Percentiles rank a stretch among this genome's conserved stretches.
These are phyloP conservation scores for Fusarium cyanostomum DNA, from an alignment of 2,329 filamentous ascomycete genomes.

Conservation along the genomic window DNA sequence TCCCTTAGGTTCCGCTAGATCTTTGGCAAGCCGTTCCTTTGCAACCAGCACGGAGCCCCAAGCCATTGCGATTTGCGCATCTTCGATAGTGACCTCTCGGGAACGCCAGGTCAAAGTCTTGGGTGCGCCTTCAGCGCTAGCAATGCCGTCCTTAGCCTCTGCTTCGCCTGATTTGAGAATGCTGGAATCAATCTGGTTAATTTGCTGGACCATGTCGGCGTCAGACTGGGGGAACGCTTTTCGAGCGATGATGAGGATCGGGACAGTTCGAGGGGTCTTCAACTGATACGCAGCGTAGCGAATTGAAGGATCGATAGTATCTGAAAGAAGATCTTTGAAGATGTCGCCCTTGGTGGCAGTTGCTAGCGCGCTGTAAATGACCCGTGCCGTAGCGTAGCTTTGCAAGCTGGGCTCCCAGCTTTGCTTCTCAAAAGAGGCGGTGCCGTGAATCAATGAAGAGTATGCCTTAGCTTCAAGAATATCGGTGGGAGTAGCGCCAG, in stretches of 20 bases:
- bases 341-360: conserved; percentile 71
- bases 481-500: conserved; percentile 74
- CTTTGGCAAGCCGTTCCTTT: conserved; percentile 59
- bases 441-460: conserved; percentile 77
- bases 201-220: conserved; percentile 66
- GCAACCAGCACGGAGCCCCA: conserved; percentile 74
- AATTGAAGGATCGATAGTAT: conserved; percentile 91
- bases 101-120: conserved; percentile 87
- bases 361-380: conserved; percentile 84
- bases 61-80: conserved; percentile 88
- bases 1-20: conserved; percentile 55
- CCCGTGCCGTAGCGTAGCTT: conserved; percentile 77
- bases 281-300: conserved; percentile 94
- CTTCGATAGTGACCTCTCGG: conserved; percentile 86
- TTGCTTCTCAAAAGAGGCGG: conserved; percentile 86
- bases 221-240: conserved; percentile 79
- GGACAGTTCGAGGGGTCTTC: conserved; percentile 84
- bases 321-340: conserved; percentile 85
- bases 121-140: conserved; percentile 66
- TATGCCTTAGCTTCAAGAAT: conserved; percentile 90
- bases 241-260: conserved; percentile 80
- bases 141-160: conserved; percentile 60
- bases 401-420: conserved; percentile 82
- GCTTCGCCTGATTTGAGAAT: conserved; percentile 67
- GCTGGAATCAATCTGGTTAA: conserved; percentile 76